Conservation (phyloP, 257 asterid genomes). For the Pogostemon cablin region DNA sequence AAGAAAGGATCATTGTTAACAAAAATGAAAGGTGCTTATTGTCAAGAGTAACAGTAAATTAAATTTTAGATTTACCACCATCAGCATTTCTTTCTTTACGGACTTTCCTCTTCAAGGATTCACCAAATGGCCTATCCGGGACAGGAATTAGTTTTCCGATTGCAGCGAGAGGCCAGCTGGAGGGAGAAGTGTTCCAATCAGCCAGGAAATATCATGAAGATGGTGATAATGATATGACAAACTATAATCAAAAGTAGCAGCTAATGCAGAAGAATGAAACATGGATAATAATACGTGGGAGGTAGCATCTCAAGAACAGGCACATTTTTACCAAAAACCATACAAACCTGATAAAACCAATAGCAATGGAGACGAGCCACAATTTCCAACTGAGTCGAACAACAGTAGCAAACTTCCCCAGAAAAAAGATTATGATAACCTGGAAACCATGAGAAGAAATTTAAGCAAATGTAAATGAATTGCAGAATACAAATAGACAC, state of each 20-base stretch:
- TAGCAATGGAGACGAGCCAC: conserved; percentile 86
- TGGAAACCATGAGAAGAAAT: conserved; percentile 31
- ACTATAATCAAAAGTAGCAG: too few species aligned
- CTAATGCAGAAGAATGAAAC: neutral
- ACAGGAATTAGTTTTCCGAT: conserved; percentile 56
- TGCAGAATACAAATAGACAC: neutral
- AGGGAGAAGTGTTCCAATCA: neutral
- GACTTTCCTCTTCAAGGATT: conserved; percentile 26
- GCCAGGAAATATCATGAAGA: neutral
- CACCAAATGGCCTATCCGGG: conserved; percentile 45
- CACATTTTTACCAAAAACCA: neutral
- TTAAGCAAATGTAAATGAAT: neutral
- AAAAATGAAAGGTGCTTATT: neutral
- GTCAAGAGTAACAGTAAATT: neutral
- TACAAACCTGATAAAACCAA: conserved; percentile 70
- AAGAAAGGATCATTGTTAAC: neutral
- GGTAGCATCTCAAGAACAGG: neutral
- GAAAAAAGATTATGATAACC: conserved; percentile 81
- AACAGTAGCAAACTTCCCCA: conserved; percentile 76
- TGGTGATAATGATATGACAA: neutral
- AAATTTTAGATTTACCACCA: conserved; percentile 27
- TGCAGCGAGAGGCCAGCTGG: conserved; percentile 65
- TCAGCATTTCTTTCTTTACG: conserved; percentile 17
- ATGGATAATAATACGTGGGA: neutral
- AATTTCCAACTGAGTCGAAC: conserved; percentile 84